phyloP scores from a whole-genome alignment of 2,329 filamentous ascomycete genomes.

The Penicillium sp. region DNA sequence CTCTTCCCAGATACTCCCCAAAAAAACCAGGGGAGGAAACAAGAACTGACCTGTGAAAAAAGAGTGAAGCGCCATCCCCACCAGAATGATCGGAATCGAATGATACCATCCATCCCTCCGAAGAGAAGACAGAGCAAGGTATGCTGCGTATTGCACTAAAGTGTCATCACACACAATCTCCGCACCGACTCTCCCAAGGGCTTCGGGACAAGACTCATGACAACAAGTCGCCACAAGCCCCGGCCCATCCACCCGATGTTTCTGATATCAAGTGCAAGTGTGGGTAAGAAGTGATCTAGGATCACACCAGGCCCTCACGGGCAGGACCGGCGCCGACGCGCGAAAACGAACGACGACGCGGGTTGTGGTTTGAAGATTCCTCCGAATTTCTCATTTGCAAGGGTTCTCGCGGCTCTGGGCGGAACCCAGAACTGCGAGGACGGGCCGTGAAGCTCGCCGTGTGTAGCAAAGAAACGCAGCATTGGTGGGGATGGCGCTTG shows the following conservation, averaged over 20 bases:
- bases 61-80: slow-evolving; percentile 69
- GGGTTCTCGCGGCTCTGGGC: slow-evolving; percentile 15
- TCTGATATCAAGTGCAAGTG: slow-evolving; percentile 90
- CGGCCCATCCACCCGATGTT: slow-evolving; percentile 66
- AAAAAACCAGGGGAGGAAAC: slow-evolving; percentile 5
- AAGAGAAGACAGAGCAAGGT: slow-evolving; percentile 44
- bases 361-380: slow-evolving; percentile 73
- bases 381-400: slow-evolving; percentile 98
- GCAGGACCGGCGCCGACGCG: slow-evolving; percentile 54
- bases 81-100: slow-evolving; percentile 94
- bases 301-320: slow-evolving; percentile 84
- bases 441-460: slow-evolving; percentile 46
- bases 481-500: slow-evolving; percentile 83
- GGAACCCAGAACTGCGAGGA: slow-evolving; percentile 20
- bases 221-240: slow-evolving; percentile 12
- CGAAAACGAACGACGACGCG: slow-evolving; percentile 35
- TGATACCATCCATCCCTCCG: slow-evolving; percentile 54
- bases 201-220: slow-evolving; percentile 37
- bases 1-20: slow-evolving; percentile 21
- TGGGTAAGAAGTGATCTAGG: slow-evolving; percentile 41
- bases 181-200: slow-evolving; percentile 91
- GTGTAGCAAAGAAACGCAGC: slow-evolving; percentile 96
- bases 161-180: slow-evolving; percentile 85
- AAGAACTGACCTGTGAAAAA: slow-evolving; percentile 49
- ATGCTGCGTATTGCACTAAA: slow-evolving; percentile 97